Evolutionary conservation across 495 filamentous ascomycete species (phyloP), one percentile per base, ranked within the genome.

Genomic region (Daldinia decipiens): DNA sequence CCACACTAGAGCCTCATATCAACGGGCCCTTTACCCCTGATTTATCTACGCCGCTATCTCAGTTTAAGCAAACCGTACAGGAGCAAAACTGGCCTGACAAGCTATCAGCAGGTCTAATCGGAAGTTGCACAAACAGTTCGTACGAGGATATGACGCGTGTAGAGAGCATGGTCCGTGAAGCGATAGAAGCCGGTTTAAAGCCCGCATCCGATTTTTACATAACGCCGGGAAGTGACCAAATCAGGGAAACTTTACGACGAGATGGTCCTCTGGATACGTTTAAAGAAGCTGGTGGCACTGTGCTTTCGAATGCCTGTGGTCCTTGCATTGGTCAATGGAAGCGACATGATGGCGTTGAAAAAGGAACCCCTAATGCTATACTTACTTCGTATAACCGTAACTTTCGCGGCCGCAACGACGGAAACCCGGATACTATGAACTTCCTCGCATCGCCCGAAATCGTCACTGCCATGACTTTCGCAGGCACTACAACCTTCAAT

Each of bases 301-400:
- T 99, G 21, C 87, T 99, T 31, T 95, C 95, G 34, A 99, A 98
- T 80, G 95, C 95, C 7, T 99, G 95, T 73, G 95, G 95, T 1
- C 93, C 93, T 62, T 97, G 93, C 67, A 97, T 97, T 68, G 95
- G 95, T 9, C 93, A 97, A 79, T 99, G 95, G 95, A 95, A 93
- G 74, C 91, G 95, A 45, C 94, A 92, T 15, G 95, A 97, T 67
- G 90, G 87, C 12, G 84, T 93, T 13, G 78, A 85, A 64, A 95
- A 95, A 82, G 93, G 93, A 63, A 91, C 93, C 34, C 80, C 84
- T n/a, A 98, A 99, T 75, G 95, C 95, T 54, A 98, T 99, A 74
- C 88, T 99, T 78, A 95, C 93, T 31, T 97, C 93, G 6, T 99
- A 98, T 82, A 99, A 99, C 87, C 91, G 95, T 67, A 99, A 99